Percentiles rank a stretch among this genome's conserved stretches.
Evolutionary conservation across 1,284 basidiomycete genomes (phyloP).

Genomic region (Xanthoconium separans): DNA sequence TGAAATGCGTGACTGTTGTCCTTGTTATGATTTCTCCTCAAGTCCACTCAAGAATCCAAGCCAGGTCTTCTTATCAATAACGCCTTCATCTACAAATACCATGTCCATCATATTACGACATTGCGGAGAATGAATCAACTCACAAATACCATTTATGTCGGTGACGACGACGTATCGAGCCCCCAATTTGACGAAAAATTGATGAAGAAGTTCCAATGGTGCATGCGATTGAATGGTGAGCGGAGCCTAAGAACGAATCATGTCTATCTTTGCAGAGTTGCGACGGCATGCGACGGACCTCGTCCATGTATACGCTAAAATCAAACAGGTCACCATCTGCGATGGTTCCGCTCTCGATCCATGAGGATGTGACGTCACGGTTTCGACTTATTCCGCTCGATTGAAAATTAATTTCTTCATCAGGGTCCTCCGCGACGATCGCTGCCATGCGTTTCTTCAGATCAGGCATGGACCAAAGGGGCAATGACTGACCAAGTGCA

Average conservation of each 20-base stretch:
- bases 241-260: conserved; percentile 60
- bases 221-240: conserved; percentile 81
- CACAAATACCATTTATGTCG: conserved; percentile 81
- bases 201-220: conserved; percentile 87
- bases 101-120: conserved; percentile 1
- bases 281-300: conserved; percentile 46
- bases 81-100: conserved; percentile 67
- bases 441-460: conserved; percentile 40
- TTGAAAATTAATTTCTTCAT: conserved; percentile 67
- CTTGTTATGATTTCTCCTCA: conserved; percentile 48
- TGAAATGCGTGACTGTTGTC: neutral
- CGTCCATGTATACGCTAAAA: conserved; percentile 88
- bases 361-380: conserved; percentile 50
- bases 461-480: neutral
- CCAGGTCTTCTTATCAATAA: conserved; percentile 94
- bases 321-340: conserved; percentile 67
- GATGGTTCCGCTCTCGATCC: conserved; percentile 40
- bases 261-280: neutral
- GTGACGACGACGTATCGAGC: conserved; percentile 87
- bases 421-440: conserved; percentile 73
- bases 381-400: conserved; percentile 42
- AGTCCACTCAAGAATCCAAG: conserved; percentile 76
- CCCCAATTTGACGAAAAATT: conserved; percentile 89
- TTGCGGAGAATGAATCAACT: conserved; percentile 26
- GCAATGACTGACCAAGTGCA: conserved; percentile 68